Evolutionary conservation across 2,329 filamentous ascomycete species (phyloP), one percentile per base, ranked within the genome.

Genomic region (Neocucurbitaria cava): DNA sequence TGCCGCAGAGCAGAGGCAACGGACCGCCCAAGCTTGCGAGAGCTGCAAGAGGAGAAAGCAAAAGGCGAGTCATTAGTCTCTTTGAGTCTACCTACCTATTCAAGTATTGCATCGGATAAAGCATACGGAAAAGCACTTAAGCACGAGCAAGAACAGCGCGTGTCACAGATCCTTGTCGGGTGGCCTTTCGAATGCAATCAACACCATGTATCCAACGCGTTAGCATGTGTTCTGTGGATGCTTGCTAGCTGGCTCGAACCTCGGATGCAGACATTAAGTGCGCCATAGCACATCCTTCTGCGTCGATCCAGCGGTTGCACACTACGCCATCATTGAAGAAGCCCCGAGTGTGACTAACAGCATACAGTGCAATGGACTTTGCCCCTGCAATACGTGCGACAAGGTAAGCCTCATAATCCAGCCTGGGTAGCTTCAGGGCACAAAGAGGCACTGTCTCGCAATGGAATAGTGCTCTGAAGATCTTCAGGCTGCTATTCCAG

Each of bases 31-130:
- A 62, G 87, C 87, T 36, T 89, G 87, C 71, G 83, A 87, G 59
- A 83, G 79, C 58, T 89, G 87, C 77, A 88, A 87, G 74, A 80
- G 82, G 55, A 82, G 86, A 58, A 89, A 89, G 72, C 86, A 89
- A 76, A 89, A 88, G 80, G 87, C 86, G 68, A 79, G 82, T 64
- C 28, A 24, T 30, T 38, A 10, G 13, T 36, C 31, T 42, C 35
- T 49, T 6, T 45, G 33, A 15, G 20, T 9, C 46, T 28, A 21
- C 18, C 21, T 17, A 36, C 49, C 46, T 18, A 33, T 54, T n/a
- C 43, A 35, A 42, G 39, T 52, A 36, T 36, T 50, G 35, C 38
- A n/a, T 42, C 35, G 30, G 20, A 35, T n/a, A 26, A 13, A 31
- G 6, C 11, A 15, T 15, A 24, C 24, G 18, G 21, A 41, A 21